phyloP scores from a whole-genome alignment of 192 early-diverging fungal genomes.

The Backusella australiensis region DNA sequence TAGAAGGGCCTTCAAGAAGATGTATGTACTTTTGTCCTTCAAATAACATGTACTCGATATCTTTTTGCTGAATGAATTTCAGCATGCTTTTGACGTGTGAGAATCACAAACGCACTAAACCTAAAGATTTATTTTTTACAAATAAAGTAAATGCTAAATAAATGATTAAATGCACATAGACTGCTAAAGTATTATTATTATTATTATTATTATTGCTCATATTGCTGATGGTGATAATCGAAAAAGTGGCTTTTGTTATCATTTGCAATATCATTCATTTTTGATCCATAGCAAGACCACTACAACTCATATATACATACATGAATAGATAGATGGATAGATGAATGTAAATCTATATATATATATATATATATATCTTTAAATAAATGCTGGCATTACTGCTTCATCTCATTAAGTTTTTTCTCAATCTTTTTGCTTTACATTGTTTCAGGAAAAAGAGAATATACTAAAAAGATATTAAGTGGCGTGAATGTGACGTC shows the following conservation, averaged over 20 bases:
- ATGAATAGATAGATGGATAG: background rate
- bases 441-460: slow-evolving; percentile 7
- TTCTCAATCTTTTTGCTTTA: background rate
- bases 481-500: background rate
- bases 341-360: background rate
- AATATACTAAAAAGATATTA: background rate
- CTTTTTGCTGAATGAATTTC: background rate
- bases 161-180: background rate
- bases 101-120: background rate
- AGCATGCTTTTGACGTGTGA: background rate
- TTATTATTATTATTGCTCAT: background rate
- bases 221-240: background rate
- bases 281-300: too few species aligned
- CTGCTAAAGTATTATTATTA: background rate
- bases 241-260: background rate
- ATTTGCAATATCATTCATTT: background rate
- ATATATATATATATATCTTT: background rate
- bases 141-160: background rate
- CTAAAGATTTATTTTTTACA: background rate
- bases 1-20: background rate
- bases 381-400: background rate
- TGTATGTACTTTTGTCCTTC: background rate
- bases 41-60: background rate
- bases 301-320: background rate
- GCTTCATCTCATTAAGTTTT: background rate